Conservation (phyloP, 1,139 yeast species). For the Yamadazyma taylorii region DNA sequence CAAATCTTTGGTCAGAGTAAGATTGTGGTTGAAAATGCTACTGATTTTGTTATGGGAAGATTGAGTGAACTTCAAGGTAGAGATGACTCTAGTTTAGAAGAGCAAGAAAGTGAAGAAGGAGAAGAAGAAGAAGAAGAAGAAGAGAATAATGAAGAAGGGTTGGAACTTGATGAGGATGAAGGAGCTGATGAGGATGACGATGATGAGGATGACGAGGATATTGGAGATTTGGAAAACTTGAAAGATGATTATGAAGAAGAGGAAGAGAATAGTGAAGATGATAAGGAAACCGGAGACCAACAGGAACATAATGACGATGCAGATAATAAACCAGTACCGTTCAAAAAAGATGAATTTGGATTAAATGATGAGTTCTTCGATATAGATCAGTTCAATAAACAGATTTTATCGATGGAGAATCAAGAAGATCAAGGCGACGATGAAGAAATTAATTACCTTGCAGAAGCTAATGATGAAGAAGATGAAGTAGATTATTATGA, state of each 20-base stretch:
- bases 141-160: slow-evolving; percentile 16
- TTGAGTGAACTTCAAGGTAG: slow-evolving; percentile 20
- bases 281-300: slow-evolving; percentile 22
- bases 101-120: slow-evolving; percentile 11
- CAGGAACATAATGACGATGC: slow-evolving; percentile 18
- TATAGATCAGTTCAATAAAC: slow-evolving; percentile 81
- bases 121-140: slow-evolving; percentile 17
- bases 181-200: slow-evolving; percentile 8
- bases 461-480: slow-evolving; percentile 39
- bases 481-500: slow-evolving; percentile 73
- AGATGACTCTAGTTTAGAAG: slow-evolving; percentile 16
- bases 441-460: slow-evolving; percentile 65
- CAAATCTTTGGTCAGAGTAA: slow-evolving; percentile 95
- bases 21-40: slow-evolving; percentile 55
- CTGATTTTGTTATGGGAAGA: slow-evolving; percentile 39
- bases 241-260: slow-evolving; percentile 14
- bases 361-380: slow-evolving; percentile 85
- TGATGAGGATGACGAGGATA: slow-evolving; percentile 7
- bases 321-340: slow-evolving; percentile 16
- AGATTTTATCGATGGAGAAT: slow-evolving; percentile 72
- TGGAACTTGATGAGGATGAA: slow-evolving; percentile 8
- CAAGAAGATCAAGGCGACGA: slow-evolving; percentile 43
- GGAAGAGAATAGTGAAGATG: slow-evolving; percentile 20
- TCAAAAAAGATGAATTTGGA: slow-evolving; percentile 56
- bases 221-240: slow-evolving; percentile 10